Evolutionary conservation across 1,139 yeast genomes (phyloP), one percentile per base, ranked within the genome.

Genomic region (Kodamaea sp.): DNA sequence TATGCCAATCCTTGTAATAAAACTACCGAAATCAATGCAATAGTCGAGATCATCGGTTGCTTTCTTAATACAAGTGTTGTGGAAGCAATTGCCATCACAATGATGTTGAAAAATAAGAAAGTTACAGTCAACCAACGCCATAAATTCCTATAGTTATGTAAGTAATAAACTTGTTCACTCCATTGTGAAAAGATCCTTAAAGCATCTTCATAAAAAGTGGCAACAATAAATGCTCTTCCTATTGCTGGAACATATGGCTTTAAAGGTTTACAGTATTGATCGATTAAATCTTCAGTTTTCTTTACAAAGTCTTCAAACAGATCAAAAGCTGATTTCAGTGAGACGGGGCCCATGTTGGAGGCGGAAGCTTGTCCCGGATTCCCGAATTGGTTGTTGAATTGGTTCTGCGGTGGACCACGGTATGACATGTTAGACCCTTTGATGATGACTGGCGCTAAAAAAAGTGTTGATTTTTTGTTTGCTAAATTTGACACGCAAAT

Each of bases 141-240:
- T 46, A 83, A 65, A 53, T 83, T 88, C 57, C 96, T 81, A 67
- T 82, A 85, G 52, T 79, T 79, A 69, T 87, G 78, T 53, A 92
- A 73, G 61, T 86, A 92, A 58, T 80, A 83, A 25, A 88, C 88
- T 63, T 92, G 98, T 55, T 89, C 96, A 27, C 75, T 63, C 97
- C 97, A 92, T 64, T 90, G 97, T 10, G 89, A 71, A 43, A 82
- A 57, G 54, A 92, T 87, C 61, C 98, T 76, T 43, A 84, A 61
- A 2, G 96, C 80, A 58, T 92, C 98, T 63, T 92, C 98, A 53
- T 81, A 79, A 59, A 90, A 92, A 1, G 98, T 92, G 38, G 96
- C 96, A 44, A 92, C 96, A 49, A 92, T 89, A 53, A 90, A 78
- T 45, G 87, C 81, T 43, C 98, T 75, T 24, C 97, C 97, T 49